Evolutionary conservation across 345 rosid genomes (phyloP).

Genomic region (Camelina hispida): DNA sequence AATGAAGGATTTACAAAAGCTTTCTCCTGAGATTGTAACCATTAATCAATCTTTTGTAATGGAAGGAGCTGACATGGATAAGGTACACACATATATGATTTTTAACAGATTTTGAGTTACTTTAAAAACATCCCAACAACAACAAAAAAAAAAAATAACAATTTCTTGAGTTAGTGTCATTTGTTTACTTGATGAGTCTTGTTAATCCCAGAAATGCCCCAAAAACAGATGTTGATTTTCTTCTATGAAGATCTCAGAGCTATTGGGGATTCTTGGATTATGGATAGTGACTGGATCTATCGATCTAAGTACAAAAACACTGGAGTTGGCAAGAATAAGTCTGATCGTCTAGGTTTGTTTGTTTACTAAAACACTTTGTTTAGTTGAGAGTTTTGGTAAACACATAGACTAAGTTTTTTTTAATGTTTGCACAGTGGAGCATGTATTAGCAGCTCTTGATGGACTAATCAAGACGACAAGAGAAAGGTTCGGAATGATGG

Average conservation of each 20-base stretch:
- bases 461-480: conserved; percentile 55
- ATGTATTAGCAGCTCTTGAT: conserved; percentile 62
- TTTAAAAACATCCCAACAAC: not conserved
- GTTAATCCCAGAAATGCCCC: conserved; percentile 44
- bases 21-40: conserved; percentile 64
- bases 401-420: not conserved
- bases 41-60: conserved; percentile 51
- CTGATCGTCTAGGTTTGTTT: conserved; percentile 63
- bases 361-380: conserved; percentile 7
- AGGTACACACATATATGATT: conserved; percentile 36
- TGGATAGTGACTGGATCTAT: conserved; percentile 58
- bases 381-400: not conserved
- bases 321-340: conserved; percentile 48
- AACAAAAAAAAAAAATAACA: not conserved
- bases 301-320: conserved; percentile 49
- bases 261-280: conserved; percentile 74
- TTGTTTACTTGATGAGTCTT: conserved; percentile 38
- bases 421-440: conserved; percentile 57
- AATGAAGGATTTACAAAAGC: conserved; percentile 65
- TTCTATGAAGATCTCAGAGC: conserved; percentile 63
- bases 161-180: conserved; percentile 9
- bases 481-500: conserved; percentile 66
- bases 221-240: conserved; percentile 61
- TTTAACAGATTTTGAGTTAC: not conserved
- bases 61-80: conserved; percentile 55